Evolutionary conservation across 805 yeast genomes (phyloP), one percentile per base, ranked within the genome.

Genomic region (Vanderwaltozyma yarrowii): DNA sequence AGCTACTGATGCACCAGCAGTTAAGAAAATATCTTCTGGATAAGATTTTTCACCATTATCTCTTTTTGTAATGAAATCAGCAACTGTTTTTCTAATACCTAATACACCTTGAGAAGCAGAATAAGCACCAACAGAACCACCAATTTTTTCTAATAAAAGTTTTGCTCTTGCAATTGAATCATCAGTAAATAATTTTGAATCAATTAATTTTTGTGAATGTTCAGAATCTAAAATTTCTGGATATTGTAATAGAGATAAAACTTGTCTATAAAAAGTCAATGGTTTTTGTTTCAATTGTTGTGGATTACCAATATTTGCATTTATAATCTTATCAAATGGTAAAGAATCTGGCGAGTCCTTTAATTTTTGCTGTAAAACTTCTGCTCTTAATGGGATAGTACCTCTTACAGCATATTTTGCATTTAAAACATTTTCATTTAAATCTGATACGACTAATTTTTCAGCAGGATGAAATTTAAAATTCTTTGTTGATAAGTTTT

Each of bases 341-440:
- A 86, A 65, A 5, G 82, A 74, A 15, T 66, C 68, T 19, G 82
- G 78, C 29, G 73, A 67, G 30, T 64, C 57, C 10, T 60, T 56
- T 29, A 92, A 67, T 47, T 74, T 71, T 9, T 61, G 64, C 41
- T 78, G 70, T 41, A 92, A 65, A 54, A 86, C 83, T 51, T 89
- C 97, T 19, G 98, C 97, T 48, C 86, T 76, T 45, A 80, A 74
- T n/a, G 98, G 97, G 42, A 92, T 82, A 25, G 75, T 70, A 21
- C 99, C 99, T 53, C 99, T 72, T 20, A 92, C 98, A 4, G 98
- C 99, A 56, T 92, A 92, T 56, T 88, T 81, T 16, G 98, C 97
- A 38, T 76, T 75, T 35, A 86, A 66, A 8, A 89, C 87, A 40
- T 73, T 66, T 40, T 71, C 77, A 60, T 89, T 89, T 50, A 88